phyloP scores from a whole-genome alignment of 1,139 yeast species.

The Kodamaea alishanica region DNA sequence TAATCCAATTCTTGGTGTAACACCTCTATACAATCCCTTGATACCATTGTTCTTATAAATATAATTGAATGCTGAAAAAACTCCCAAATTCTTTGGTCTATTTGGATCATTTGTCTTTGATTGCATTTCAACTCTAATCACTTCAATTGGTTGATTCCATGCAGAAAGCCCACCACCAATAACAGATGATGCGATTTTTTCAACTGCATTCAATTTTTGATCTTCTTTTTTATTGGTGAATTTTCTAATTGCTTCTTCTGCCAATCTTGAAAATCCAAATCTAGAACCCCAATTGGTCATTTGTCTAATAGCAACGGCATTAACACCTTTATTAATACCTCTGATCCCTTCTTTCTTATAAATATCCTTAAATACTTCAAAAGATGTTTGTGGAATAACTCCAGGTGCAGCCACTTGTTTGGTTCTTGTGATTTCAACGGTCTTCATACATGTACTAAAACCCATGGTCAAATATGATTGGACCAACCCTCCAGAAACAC shows the following conservation, averaged over 20 bases:
- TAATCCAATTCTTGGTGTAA: conserved; percentile 91
- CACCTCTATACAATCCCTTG: conserved; percentile 93
- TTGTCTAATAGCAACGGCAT: conserved; percentile 98
- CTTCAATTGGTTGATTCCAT: conserved; percentile 99
- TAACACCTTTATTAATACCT: conserved; percentile 96
- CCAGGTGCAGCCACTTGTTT: conserved; percentile 74
- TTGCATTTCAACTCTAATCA: conserved; percentile 97
- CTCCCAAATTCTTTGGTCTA: conserved; percentile 88
- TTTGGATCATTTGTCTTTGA: conserved; percentile 88
- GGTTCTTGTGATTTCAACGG: conserved; percentile 90
- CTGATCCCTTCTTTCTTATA: conserved; percentile 80
- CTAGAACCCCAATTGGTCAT: conserved; percentile 99
- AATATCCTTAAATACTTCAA: conserved; percentile 82
- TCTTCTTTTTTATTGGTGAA: conserved; percentile 57
- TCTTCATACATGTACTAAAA: conserved; percentile 96
- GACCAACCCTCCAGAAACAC: conserved; percentile 93
- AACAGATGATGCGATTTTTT: conserved; percentile 82
- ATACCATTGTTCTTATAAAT: conserved; percentile 80
- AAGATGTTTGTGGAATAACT: conserved; percentile 63
- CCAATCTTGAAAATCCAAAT: conserved; percentile 87
- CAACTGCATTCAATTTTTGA: conserved; percentile 65
- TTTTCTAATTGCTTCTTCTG: conserved; percentile 77
- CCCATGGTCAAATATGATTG: conserved; percentile 96
- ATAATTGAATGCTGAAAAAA: conserved; percentile 73
- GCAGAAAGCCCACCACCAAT: conserved; percentile 97